These are phyloP conservation scores for Candida mesenterica DNA, from an alignment of 1,139 yeast genomes.

Conservation along the genomic window DNA sequence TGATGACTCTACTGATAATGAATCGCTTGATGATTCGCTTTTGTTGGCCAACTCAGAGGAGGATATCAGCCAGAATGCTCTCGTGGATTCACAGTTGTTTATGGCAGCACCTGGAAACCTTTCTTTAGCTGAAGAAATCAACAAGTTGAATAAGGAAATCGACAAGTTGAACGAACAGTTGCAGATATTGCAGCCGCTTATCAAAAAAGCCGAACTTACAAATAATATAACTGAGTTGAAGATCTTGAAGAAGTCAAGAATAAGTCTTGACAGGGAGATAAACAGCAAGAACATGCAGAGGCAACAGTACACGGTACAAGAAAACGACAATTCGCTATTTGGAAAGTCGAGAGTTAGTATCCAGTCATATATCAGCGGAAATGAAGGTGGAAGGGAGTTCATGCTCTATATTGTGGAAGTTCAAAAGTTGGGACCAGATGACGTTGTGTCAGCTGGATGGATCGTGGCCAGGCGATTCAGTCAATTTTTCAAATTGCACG, in stretches of 20 bases:
- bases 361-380: constrained; percentile 61
- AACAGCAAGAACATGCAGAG: constrained; percentile 67
- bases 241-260: constrained; percentile 63
- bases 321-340: constrained; percentile 73
- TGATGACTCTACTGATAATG: constrained; percentile 28
- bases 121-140: constrained; percentile 66
- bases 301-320: constrained; percentile 82
- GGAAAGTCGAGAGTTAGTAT: constrained; percentile 68
- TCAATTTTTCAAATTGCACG: constrained; percentile 74
- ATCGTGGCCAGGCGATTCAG: constrained; percentile 84
- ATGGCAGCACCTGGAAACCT: constrained; percentile 71
- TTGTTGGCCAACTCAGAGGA: constrained; percentile 21
- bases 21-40: constrained; percentile 28
- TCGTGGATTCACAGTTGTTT: constrained; percentile 27
- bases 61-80: constrained; percentile 7
- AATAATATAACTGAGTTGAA: constrained; percentile 69
- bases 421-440: constrained; percentile 50
- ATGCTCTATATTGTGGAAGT: constrained; percentile 77
- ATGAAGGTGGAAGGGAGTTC: constrained; percentile 58
- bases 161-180: constrained; percentile 61
- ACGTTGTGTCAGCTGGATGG: constrained; percentile 72
- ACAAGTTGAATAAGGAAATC: constrained; percentile 55
- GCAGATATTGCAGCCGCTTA: constrained; percentile 60
- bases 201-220: constrained; percentile 79
- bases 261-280: constrained; percentile 67